Percentiles rank a stretch among this genome's conserved stretches.
Conservation (phyloP, 768 basidiomycete genomes). For the Hericium rajendrae region DNA sequence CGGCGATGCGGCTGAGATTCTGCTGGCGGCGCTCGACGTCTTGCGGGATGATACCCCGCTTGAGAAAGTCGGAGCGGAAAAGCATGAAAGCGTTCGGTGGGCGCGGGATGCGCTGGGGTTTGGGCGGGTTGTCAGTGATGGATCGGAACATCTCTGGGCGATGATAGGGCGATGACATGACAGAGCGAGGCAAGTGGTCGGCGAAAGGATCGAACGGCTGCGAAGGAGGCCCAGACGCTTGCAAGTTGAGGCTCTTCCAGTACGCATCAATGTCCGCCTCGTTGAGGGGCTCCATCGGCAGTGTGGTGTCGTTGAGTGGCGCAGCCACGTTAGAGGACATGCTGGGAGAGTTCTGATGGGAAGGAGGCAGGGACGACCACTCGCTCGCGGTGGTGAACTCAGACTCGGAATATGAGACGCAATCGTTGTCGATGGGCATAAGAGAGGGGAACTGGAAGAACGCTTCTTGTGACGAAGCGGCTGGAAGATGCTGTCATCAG, state of each 20-base stretch:
- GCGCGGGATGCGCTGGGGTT: conserved; percentile 30
- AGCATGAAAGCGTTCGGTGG: conserved; percentile 52
- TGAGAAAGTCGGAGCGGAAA: conserved; percentile 43
- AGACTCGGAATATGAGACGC: background rate
- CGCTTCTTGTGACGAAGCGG: background rate
- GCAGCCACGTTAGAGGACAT: background rate
- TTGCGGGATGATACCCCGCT: conserved; percentile 30
- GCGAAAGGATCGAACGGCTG: background rate
- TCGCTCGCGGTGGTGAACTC: background rate
- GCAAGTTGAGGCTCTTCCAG: too few species aligned
- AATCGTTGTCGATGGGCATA: background rate
- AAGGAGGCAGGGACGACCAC: background rate
- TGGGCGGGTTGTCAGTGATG: background rate
- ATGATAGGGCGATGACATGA: background rate
- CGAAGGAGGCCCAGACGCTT: background rate
- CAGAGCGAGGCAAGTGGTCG: background rate
- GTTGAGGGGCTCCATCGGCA: background rate
- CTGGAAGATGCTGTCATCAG: background rate
- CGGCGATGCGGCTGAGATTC: conserved; percentile 43
- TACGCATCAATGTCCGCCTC: too few species aligned
- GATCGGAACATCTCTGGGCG: background rate
- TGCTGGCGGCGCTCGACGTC: conserved; percentile 43
- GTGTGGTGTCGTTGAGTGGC: background rate
- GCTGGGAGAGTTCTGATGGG: background rate
- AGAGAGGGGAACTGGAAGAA: background rate